Evolutionary conservation across 176 grass and related monocot genomes (phyloP).

Genomic region (Musa troglodytarum): DNA sequence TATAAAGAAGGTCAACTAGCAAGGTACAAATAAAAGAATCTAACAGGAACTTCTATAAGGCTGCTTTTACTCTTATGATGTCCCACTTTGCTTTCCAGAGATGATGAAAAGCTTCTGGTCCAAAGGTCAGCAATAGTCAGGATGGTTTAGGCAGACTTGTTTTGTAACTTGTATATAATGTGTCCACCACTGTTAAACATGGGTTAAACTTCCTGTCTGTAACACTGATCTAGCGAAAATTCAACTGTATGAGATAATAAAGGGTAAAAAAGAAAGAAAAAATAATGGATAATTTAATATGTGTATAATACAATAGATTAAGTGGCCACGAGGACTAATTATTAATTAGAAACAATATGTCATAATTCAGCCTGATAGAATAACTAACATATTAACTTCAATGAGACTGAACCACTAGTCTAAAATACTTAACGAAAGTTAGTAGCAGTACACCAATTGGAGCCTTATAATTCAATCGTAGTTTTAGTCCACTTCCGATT

Average conservation of each 20-base stretch:
- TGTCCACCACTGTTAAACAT: too few relatives aligned
- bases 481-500: too few relatives aligned
- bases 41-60: not conserved
- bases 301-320: too few relatives aligned
- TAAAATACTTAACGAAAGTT: too few relatives aligned
- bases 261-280: not conserved
- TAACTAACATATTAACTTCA: too few relatives aligned
- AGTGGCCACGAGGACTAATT: too few relatives aligned
- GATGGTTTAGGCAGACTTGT: not conserved
- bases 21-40: not conserved
- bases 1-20: not conserved
- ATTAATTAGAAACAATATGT: too few relatives aligned
- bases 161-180: too few relatives aligned
- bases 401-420: too few relatives aligned
- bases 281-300: not conserved
- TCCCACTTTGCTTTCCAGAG: not conserved
- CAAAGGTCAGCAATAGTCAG: not conserved
- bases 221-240: not conserved
- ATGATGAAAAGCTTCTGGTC: not conserved
- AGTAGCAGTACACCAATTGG: too few relatives aligned
- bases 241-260: not conserved
- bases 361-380: too few relatives aligned
- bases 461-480: too few relatives aligned
- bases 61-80: not conserved
- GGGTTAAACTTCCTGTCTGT: not conserved